Evolutionary conservation across 2,329 filamentous ascomycete species (phyloP).

Genomic region (Paramyrothecium roridum): DNA sequence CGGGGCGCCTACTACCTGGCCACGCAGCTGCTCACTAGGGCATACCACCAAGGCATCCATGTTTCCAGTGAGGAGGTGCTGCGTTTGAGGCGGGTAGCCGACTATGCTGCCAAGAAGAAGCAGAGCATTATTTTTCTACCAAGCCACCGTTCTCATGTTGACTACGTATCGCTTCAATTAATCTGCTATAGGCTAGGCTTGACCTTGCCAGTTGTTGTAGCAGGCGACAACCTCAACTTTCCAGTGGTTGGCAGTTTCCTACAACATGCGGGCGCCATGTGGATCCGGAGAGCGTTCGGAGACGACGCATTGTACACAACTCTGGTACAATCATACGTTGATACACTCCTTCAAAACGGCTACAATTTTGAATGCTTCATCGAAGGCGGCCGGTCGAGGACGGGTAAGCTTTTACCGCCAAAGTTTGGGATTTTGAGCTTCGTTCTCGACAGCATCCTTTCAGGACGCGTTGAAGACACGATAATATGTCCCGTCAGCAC

Average conservation of each 20-base stretch:
- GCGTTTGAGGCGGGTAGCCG: constrained; percentile 75
- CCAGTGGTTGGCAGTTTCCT: constrained; percentile 85
- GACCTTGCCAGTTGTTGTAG: constrained; percentile 84
- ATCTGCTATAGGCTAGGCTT: constrained; percentile 94
- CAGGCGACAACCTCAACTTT: constrained; percentile 95
- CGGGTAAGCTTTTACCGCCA: constrained; percentile 87
- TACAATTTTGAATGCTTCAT: constrained; percentile 98
- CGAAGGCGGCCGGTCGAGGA: constrained; percentile 88
- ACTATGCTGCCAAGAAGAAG: constrained; percentile 78
- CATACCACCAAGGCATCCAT: constrained; percentile 96
- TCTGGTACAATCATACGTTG: constrained; percentile 94
- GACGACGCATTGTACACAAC: constrained; percentile 88
- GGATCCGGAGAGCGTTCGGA: constrained; percentile 88
- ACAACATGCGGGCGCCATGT: constrained; percentile 96
- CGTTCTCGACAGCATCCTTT: constrained; percentile 84
- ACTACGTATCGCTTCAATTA: constrained; percentile 91
- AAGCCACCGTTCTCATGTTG: constrained; percentile 91
- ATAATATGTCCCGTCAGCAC: constrained; percentile 95
- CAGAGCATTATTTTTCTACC: constrained; percentile 96
- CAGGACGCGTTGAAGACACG: constrained; percentile 82
- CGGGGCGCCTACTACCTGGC: constrained; percentile 84
- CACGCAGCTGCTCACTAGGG: constrained; percentile 84
- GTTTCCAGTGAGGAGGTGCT: constrained; percentile 93
- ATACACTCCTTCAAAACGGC: constrained; percentile 83
- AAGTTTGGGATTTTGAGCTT: constrained; percentile 96